phyloP scores from a whole-genome alignment of 2,329 filamentous ascomycete species.

The Penicillium sp. region DNA sequence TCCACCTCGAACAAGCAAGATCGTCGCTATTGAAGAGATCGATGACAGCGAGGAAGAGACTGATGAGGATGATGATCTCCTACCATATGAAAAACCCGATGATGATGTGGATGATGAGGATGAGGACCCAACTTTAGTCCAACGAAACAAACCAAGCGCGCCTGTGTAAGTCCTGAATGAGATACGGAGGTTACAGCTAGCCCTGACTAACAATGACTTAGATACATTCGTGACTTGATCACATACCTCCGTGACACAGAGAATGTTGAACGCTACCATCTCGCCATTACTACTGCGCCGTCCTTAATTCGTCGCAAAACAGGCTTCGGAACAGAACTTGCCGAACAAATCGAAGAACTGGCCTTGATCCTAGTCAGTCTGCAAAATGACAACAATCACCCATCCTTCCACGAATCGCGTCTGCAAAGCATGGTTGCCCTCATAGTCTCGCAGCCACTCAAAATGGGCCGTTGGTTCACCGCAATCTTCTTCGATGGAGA shows the following conservation, averaged over 20 bases:
- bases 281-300: conserved; percentile 76
- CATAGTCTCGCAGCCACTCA: conserved; percentile 71
- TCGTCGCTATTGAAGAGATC: conserved; percentile 64
- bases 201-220: conserved; percentile 22
- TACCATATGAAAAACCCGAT: conserved; percentile 80
- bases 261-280: conserved; percentile 78
- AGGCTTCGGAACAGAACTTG: conserved; percentile 83
- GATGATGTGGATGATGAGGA: conserved; percentile 90
- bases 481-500: conserved; percentile 89
- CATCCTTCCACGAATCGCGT: conserved; percentile 72
- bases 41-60: conserved; percentile 53
- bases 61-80: conserved; percentile 67
- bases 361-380: conserved; percentile 75
- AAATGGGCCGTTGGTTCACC: conserved; percentile 82
- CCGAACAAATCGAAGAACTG: conserved; percentile 79
- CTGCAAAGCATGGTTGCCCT: conserved; percentile 82
- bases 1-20: conserved; percentile 37
- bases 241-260: conserved; percentile 76
- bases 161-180: conserved; percentile 62
- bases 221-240: conserved; percentile 83
- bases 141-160: conserved; percentile 76
- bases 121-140: conserved; percentile 85
- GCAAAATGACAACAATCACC: conserved; percentile 81
- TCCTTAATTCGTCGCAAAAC: conserved; percentile 83
- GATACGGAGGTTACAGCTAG: background rate